Base-by-base conservation (phyloP, 2,329 filamentous ascomycete species). In the Aspergillus texensis region DNA sequence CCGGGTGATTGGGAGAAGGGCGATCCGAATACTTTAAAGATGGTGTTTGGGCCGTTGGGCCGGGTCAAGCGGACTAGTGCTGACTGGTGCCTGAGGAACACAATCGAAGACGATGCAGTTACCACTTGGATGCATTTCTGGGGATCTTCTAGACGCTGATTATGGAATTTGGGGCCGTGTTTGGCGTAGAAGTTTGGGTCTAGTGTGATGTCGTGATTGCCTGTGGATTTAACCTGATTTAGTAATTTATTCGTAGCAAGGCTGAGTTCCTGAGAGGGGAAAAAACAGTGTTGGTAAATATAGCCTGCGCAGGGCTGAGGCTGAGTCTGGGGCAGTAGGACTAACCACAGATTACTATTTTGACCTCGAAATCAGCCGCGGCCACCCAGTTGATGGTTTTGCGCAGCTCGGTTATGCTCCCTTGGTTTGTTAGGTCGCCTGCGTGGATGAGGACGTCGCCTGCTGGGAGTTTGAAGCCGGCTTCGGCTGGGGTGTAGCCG, bases 401-500 rank as follows among this genome's bases (percentile, higher is more conserved):
- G 61, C 80, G 76, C n/a, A 88, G 72, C 70, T 87, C 85, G 16
- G 74, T 63, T 56, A 78, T 76, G 58, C 79, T 83, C 21, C 86
- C 86, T 66, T 83, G 82, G 67, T 86, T 87, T 48, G 85, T 86
- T 58, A 88, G 73, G 65, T 88, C 85, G 8, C 85, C 85, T 4
- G 85, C 86, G 69, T 88, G 86, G 50, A 88, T 85, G 45, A 88
- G 75, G 16, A 88, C 79, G 71, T 88, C 86, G 54, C 86, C 86
- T 14, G 78, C 75, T 5, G 86, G 85, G 14, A 87, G 76, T 64
- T 81, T 84, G 68, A 80, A 83, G n/a, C 75, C 78, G 54, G 78
- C 81, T 64, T 82, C 76, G 14, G 73, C 73, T 16, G 85, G 84
- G 5, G 80, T 79, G 61, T 83, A 81, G 62, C 82, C 83, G 70